Evolutionary conservation across 164 flowering plant species (phyloP).

Genomic region (Macadamia integrifolia): DNA sequence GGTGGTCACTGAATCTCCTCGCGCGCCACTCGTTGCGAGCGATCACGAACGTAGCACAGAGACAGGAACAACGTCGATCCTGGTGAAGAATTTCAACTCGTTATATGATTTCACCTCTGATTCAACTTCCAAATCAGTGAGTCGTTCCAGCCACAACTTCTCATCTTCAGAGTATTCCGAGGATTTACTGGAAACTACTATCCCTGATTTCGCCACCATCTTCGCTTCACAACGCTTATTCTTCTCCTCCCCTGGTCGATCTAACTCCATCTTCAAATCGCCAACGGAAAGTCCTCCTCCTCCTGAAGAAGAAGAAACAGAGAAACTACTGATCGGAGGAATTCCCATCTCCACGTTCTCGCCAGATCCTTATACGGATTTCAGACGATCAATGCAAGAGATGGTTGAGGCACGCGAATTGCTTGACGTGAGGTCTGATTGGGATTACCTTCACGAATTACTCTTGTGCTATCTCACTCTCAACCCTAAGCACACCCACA

Average conservation of each 20-base stretch:
- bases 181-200: conserved; percentile 12
- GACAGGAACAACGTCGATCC: conserved; percentile 14
- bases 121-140: conserved; percentile 20
- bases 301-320: neutral
- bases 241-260: conserved; percentile 76
- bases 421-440: conserved; percentile 22
- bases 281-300: neutral
- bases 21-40: neutral
- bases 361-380: conserved; percentile 60
- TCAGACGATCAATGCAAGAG: conserved; percentile 89
- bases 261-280: conserved; percentile 65
- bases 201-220: conserved; percentile 48
- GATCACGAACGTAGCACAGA: conserved; percentile 9
- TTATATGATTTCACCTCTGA: conserved; percentile 27
- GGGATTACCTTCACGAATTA: conserved; percentile 64
- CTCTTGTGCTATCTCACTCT: conserved; percentile 55
- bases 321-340: conserved; percentile 27
- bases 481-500: conserved; percentile 58
- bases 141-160: conserved; percentile 6
- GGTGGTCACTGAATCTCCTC: conserved; percentile 18
- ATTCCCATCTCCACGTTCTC: conserved; percentile 43
- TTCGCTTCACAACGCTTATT: conserved; percentile 77
- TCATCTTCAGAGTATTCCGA: conserved; percentile 15
- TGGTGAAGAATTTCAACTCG: conserved; percentile 47
- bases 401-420: conserved; percentile 65